phyloP scores from a whole-genome alignment of 2,329 filamentous ascomycete genomes.

The Ceratocystis colombiana region DNA sequence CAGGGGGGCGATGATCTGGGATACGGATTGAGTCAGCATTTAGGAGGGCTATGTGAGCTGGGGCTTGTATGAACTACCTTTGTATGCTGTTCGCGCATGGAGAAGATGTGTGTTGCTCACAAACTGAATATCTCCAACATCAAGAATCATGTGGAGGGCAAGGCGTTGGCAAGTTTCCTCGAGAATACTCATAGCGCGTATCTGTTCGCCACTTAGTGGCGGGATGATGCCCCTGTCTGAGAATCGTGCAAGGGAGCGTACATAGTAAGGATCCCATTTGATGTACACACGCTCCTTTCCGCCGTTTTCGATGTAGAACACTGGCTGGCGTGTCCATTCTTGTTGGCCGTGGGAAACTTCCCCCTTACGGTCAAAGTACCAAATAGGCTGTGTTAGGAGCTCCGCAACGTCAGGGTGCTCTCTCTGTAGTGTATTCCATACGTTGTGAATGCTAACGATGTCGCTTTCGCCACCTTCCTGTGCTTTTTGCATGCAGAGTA shows the following conservation, averaged over 20 bases:
- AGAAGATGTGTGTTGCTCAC: conserved; percentile 69
- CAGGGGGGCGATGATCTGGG: conserved; percentile 49
- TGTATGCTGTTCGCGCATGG: conserved; percentile 74
- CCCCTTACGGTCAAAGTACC: conserved; percentile 90
- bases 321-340: conserved; percentile 58
- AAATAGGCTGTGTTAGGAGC: conserved; percentile 63
- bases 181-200: conserved; percentile 48
- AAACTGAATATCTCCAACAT: conserved; percentile 83
- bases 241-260: conserved; percentile 65
- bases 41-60: background rate
- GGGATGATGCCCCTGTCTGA: conserved; percentile 64
- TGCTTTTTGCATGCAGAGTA: conserved; percentile 70
- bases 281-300: conserved; percentile 46
- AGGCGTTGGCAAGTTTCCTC: conserved; percentile 65
- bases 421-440: conserved; percentile 68
- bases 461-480: conserved; percentile 76
- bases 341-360: conserved; percentile 66
- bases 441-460: conserved; percentile 64
- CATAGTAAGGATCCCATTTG: conserved; percentile 88
- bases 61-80: conserved; percentile 28
- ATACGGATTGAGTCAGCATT: background rate
- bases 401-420: conserved; percentile 71
- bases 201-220: conserved; percentile 57
- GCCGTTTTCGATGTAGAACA: conserved; percentile 67
- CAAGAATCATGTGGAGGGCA: conserved; percentile 73